A percentile compares a stretch with the other conserved stretches of the same genome.
These are phyloP conservation scores for Colletotrichum sp. DNA, from an alignment of 2,329 filamentous ascomycete species.

Conservation along the genomic window DNA sequence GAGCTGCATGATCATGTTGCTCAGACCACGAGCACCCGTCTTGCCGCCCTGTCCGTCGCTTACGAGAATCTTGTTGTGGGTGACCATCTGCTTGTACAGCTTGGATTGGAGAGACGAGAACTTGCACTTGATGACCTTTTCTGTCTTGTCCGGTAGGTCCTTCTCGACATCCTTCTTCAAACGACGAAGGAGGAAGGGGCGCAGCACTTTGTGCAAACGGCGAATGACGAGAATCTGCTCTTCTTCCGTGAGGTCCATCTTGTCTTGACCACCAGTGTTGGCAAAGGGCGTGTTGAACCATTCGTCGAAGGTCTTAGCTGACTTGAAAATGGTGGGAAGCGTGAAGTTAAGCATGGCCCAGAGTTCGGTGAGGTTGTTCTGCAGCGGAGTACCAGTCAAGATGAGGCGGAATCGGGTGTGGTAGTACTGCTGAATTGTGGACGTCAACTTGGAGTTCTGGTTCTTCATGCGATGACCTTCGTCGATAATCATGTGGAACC, in stretches of 20 bases:
- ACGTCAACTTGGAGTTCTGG: constrained; percentile 91
- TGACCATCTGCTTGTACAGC: constrained; percentile 97
- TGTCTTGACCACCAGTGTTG: constrained; percentile 96
- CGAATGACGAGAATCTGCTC: constrained; percentile 98
- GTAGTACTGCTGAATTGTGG: constrained; percentile 94
- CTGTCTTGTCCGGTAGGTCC: constrained; percentile 97
- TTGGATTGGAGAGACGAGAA: constrained; percentile 94
- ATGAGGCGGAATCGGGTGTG: constrained; percentile 94
- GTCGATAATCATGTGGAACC: constrained; percentile 99
- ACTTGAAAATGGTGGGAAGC: constrained; percentile 98
- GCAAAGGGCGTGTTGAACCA: constrained; percentile 99
- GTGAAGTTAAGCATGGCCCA: constrained; percentile 99
- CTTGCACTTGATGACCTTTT: constrained; percentile 99
- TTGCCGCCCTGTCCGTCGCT: constrained; percentile 96
- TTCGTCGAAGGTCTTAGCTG: constrained; percentile 97
- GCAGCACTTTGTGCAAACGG: constrained; percentile 95
- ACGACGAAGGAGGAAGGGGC: constrained; percentile 96
- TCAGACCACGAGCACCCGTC: constrained; percentile 89
- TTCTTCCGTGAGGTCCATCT: constrained; percentile 99
- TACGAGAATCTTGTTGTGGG: constrained; percentile 91
- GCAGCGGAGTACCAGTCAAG: constrained; percentile 93
- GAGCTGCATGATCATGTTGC: constrained; percentile 99
- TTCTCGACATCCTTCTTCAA: constrained; percentile 99
- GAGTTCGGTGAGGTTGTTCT: constrained; percentile 95
- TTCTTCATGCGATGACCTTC: constrained; percentile 99